These are phyloP conservation scores for Friedmanniomyces endolithicus DNA, from an alignment of 495 filamentous ascomycete species.

Conservation along the genomic window DNA sequence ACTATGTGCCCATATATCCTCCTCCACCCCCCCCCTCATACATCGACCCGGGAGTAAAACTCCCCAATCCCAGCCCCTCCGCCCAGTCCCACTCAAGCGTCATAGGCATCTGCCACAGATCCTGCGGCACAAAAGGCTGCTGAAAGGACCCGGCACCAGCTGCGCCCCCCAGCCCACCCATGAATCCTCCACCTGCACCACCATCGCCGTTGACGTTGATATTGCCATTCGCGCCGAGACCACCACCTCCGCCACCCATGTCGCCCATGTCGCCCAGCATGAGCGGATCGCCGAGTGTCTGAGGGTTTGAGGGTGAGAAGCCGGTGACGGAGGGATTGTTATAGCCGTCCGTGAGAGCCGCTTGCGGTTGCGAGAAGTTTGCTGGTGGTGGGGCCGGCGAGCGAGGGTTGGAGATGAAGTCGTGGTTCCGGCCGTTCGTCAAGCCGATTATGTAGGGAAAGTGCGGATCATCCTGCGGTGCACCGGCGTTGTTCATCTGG, in stretches of 20 bases:
- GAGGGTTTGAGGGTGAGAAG: not conserved
- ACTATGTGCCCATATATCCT: not conserved
- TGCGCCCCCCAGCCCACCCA: not conserved
- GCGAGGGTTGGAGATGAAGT: not conserved
- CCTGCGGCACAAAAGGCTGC: constrained; percentile 90
- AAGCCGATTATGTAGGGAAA: not conserved
- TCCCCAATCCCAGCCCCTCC: constrained; percentile 34
- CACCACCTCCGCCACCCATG: not conserved
- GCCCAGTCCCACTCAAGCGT: constrained; percentile 98
- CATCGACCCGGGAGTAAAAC: constrained; percentile 13
- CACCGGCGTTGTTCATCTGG: not conserved
- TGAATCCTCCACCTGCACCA: not conserved
- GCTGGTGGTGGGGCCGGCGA: not conserved
- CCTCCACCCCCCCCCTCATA: constrained; percentile 1
- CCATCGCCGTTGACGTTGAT: no score
- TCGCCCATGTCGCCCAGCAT: constrained; percentile 1
- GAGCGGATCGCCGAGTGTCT: not conserved
- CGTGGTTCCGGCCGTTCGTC: not conserved
- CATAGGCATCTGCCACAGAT: constrained; percentile 93
- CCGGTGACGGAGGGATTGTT: not conserved
- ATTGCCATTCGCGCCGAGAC: not conserved
- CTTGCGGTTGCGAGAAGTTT: constrained; percentile 1
- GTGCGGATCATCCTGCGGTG: not conserved
- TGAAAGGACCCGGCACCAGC: constrained; percentile 43
- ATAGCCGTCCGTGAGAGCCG: not conserved